Evolutionary conservation across 31 red algal genomes (phyloP), one percentile per base, ranked within the genome.

Genomic region (Asparagopsis taxiformis): DNA sequence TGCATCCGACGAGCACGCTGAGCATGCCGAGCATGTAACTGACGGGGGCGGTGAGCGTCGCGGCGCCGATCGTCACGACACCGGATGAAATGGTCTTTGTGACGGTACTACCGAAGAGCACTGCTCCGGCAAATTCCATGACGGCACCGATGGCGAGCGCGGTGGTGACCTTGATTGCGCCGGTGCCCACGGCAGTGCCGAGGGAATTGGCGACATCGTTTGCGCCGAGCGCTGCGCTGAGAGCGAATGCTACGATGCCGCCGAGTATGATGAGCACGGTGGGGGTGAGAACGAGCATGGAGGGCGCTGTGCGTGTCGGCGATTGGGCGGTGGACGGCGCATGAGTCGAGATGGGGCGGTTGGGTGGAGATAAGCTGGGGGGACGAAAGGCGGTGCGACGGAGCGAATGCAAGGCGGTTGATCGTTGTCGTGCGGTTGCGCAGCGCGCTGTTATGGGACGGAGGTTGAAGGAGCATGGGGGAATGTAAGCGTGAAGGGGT

Each of bases 151-250:
- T 99, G 24, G 64, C 54, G 19, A 94, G 87, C 31, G 96, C 96
- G 25, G 80, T 62, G 35, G 67, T 23, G 23, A 99, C 65, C 44
- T 82, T 90, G 48, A 99, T 88, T 4, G 96, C 91, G 37, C 96
- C 96, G 5, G 90, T 94, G 17, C 96, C 96, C 16, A 99, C 96
- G 1, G 91, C 74, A 23, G 96, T 99, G 28, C 91, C 96, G 20
- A 99, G 82, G 29, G 91, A 80, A 65, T 98, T 98, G 56, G 95
- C 95, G 30, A 98, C 95, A 67, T 98, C 95, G 61, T 98, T 98
- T 1, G 90, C 90, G n/a, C 95, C 95, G 15, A 98, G 70, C 0
- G 94, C 94, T 19, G 94, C 94, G 19, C 77, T 85, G 23, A 97
- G 77, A 15, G 81, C 77, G 22, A 97, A 92, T 2, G 94, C 68